phyloP scores from a whole-genome alignment of 2,329 filamentous ascomycete species.

The Penicillium sp. region DNA sequence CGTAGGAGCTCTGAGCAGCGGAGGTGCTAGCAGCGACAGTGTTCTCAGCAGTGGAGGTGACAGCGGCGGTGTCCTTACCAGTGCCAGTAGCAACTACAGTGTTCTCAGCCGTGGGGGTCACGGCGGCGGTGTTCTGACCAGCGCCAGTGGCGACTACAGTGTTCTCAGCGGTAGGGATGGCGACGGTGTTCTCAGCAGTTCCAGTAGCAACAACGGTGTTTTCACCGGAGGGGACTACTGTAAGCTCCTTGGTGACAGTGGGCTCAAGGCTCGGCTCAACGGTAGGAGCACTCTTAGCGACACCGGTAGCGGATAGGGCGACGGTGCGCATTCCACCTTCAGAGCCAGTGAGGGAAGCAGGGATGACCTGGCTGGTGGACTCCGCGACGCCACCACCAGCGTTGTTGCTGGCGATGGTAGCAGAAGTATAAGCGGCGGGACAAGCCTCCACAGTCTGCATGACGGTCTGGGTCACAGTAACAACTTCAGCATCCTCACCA shows the following conservation, averaged over 20 bases:
- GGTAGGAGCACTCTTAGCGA: neutral
- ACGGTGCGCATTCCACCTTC: constrained; percentile 1
- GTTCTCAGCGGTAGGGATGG: neutral
- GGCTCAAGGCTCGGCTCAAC: constrained; percentile 1
- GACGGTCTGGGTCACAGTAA: constrained; percentile 27
- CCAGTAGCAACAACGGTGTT: constrained; percentile 8
- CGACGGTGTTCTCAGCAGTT: neutral
- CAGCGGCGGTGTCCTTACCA: constrained; percentile 9
- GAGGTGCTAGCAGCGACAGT: neutral
- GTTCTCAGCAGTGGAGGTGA: too few relatives aligned
- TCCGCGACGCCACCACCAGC: neutral
- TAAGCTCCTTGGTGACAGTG: neutral
- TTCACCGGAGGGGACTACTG: constrained; percentile 1
- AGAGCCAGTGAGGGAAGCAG: constrained; percentile 4
- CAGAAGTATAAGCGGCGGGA: constrained; percentile 8
- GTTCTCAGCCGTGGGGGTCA: neutral
- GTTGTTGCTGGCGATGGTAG: constrained; percentile 5
- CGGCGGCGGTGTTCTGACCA: constrained; percentile 9
- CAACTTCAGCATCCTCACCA: constrained; percentile 18
- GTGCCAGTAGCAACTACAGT: constrained; percentile 3
- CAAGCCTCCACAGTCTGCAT: constrained; percentile 28
- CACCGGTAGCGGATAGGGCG: neutral
- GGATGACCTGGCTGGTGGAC: neutral
- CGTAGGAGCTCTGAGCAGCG: neutral
- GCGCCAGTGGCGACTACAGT: constrained; percentile 3